These are phyloP conservation scores for Byssothecium circinans DNA, from an alignment of 2,329 filamentous ascomycete species.

Conservation along the genomic window DNA sequence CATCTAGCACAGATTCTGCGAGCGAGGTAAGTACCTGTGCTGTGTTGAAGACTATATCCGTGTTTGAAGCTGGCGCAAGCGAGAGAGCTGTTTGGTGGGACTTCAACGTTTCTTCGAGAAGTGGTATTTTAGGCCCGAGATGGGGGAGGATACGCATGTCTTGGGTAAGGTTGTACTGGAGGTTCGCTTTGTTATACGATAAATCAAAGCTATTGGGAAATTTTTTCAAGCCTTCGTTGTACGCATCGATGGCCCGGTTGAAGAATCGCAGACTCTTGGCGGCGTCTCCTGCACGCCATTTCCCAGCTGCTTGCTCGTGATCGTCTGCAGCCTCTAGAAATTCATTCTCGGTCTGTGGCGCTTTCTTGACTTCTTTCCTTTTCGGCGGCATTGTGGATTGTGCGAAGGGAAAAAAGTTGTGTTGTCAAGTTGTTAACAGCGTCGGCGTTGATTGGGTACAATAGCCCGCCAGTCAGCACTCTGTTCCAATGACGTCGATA, in stretches of 20 bases:
- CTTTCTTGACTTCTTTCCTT: constrained; percentile 43
- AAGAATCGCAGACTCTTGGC: constrained; percentile 65
- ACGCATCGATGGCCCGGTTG: constrained; percentile 66
- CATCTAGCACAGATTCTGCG: constrained; percentile 61
- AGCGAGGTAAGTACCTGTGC: constrained; percentile 69
- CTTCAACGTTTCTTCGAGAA: constrained; percentile 61
- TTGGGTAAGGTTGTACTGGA: constrained; percentile 70
- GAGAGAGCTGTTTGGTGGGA: constrained; percentile 65
- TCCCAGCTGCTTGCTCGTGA: constrained; percentile 71
- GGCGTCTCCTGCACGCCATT: constrained; percentile 72
- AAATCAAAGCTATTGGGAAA: constrained; percentile 68
- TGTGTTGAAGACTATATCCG: constrained; percentile 72
- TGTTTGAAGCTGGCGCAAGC: constrained; percentile 60
- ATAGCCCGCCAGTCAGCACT: too few relatives aligned
- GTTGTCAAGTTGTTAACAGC: too few relatives aligned
- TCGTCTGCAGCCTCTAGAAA: constrained; percentile 69
- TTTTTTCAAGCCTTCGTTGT: constrained; percentile 63
- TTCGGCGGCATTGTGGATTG: constrained; percentile 31
- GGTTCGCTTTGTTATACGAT: constrained; percentile 73
- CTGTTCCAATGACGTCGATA: too few relatives aligned
- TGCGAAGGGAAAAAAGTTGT: too few relatives aligned
- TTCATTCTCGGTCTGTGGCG: constrained; percentile 65
- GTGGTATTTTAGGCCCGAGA: constrained; percentile 57
- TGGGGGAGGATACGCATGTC: constrained; percentile 64
- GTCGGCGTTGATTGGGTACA: too few relatives aligned